Evolutionary conservation across 2,329 filamentous ascomycete species (phyloP).

Genomic region (Scytalidium sp.): DNA sequence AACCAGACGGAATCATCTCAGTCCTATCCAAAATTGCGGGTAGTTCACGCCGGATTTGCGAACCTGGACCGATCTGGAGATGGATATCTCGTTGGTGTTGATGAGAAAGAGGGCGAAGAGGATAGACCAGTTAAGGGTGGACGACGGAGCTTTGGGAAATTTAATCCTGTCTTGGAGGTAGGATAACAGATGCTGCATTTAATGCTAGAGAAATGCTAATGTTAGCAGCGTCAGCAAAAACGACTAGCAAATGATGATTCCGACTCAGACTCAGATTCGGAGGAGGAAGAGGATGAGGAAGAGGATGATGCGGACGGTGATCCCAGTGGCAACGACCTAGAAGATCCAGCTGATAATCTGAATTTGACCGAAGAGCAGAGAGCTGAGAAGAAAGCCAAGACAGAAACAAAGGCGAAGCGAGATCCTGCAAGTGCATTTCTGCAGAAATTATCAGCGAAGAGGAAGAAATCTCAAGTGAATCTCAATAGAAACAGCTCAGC

Average conservation of each 20-base stretch:
- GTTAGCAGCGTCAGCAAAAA: conserved; percentile 34
- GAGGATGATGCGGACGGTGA: conserved; percentile 27
- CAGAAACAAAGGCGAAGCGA: conserved; percentile 42
- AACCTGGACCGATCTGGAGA: conserved; percentile 38
- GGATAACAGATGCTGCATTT: not conserved
- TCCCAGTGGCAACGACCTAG: conserved; percentile 25
- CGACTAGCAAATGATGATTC: conserved; percentile 27
- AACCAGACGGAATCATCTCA: conserved; percentile 27
- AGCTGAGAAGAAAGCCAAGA: conserved; percentile 37
- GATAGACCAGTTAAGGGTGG: conserved; percentile 32
- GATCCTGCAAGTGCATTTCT: conserved; percentile 45
- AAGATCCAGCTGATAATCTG: conserved; percentile 39
- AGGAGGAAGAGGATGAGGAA: conserved; percentile 25
- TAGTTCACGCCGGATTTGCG: conserved; percentile 61
- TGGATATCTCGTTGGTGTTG: conserved; percentile 8
- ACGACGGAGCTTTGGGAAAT: conserved; percentile 48
- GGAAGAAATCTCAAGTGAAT: conserved; percentile 65
- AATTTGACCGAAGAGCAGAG: conserved; percentile 43
- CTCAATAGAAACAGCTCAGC: conserved; percentile 41
- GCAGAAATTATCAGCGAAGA: conserved; percentile 52
- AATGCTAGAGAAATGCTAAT: conserved; percentile 7
- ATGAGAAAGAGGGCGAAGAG: conserved; percentile 26
- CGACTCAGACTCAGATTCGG: conserved; percentile 33
- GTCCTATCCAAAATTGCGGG: conserved; percentile 39
- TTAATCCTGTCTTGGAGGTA: conserved; percentile 35